phyloP scores from a whole-genome alignment of 1,139 yeast genomes.

The Scheffersomyces cryptocercus region DNA sequence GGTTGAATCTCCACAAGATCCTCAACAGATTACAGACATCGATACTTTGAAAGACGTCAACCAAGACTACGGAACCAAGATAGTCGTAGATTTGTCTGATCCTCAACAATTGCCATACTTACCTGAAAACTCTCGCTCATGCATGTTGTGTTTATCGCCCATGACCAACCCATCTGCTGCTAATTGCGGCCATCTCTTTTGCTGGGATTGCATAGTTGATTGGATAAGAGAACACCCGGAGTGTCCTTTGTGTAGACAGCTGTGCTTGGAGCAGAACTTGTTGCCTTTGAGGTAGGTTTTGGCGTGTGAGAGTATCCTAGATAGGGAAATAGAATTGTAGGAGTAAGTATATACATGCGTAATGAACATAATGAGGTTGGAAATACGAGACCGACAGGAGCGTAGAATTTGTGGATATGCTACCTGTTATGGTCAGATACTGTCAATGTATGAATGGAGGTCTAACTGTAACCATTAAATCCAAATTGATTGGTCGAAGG shows the following conservation, averaged over 20 bases:
- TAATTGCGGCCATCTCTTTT: constrained; percentile 88
- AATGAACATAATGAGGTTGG: too few relatives aligned
- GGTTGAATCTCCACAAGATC: constrained; percentile 10
- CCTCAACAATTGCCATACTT: constrained; percentile 62
- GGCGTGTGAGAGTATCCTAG: too few relatives aligned
- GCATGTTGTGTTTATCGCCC: constrained; percentile 79
- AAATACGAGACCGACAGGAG: too few relatives aligned
- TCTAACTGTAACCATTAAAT: too few relatives aligned
- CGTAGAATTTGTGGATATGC: too few relatives aligned
- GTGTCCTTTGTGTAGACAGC: constrained; percentile 88
- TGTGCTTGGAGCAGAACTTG: constrained; percentile 70
- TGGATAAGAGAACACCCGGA: constrained; percentile 90
- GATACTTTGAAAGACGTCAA: background rate
- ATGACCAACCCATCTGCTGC: constrained; percentile 87
- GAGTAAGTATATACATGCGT: too few relatives aligned
- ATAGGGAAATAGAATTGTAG: too few relatives aligned
- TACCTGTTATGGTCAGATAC: too few relatives aligned
- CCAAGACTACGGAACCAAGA: constrained; percentile 2
- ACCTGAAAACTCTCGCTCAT: constrained; percentile 67
- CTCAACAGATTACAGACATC: background rate
- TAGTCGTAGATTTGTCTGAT: constrained; percentile 56
- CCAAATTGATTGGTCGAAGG: too few relatives aligned
- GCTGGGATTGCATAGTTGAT: constrained; percentile 88
- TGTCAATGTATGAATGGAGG: too few relatives aligned
- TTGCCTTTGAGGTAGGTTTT: constrained; percentile 54